Conservation (phyloP, 306 rosid genomes). For the Quercus glauca region DNA sequence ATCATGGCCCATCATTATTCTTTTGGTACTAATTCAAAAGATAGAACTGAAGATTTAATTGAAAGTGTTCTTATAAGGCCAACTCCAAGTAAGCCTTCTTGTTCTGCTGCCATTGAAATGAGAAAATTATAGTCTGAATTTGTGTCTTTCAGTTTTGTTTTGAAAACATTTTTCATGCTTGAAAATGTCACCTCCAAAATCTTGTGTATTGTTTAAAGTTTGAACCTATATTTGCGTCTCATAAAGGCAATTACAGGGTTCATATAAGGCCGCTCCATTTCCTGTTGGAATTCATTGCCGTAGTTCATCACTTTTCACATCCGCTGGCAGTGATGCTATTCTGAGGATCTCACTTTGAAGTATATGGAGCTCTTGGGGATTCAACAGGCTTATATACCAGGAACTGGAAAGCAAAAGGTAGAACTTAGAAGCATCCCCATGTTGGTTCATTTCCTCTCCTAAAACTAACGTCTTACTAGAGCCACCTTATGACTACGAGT, state of each 20-base stretch:
- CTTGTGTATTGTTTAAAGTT: constrained; percentile 68
- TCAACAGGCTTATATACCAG: constrained; percentile 34
- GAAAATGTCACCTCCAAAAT: constrained; percentile 80
- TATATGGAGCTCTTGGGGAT: constrained; percentile 68
- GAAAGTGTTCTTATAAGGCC: constrained; percentile 28
- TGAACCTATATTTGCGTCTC: constrained; percentile 69
- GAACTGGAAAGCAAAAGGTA: constrained; percentile 33
- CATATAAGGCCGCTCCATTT: constrained; percentile 65
- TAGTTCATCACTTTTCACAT: constrained; percentile 37
- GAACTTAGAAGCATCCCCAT: constrained; percentile 58
- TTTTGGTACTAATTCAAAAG: constrained; percentile 24
- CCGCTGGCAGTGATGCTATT: constrained; percentile 38
- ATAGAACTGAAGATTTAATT: constrained; percentile 26
- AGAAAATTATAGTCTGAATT: constrained; percentile 25
- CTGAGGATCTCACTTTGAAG: constrained; percentile 49
- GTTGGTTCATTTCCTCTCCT: constrained; percentile 82
- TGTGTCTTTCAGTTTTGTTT: constrained; percentile 35
- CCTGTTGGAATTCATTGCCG: constrained; percentile 60
- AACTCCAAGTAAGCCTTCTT: constrained; percentile 44
- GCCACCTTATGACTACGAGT: constrained; percentile 22
- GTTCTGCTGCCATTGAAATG: constrained; percentile 32
- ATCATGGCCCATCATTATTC: constrained; percentile 28
- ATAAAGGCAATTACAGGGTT: constrained; percentile 24
- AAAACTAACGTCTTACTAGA: constrained; percentile 79
- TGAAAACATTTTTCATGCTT: constrained; percentile 52